phyloP scores from a whole-genome alignment of 2,329 filamentous ascomycete genomes.

The Colletotrichum chrysophilum region DNA sequence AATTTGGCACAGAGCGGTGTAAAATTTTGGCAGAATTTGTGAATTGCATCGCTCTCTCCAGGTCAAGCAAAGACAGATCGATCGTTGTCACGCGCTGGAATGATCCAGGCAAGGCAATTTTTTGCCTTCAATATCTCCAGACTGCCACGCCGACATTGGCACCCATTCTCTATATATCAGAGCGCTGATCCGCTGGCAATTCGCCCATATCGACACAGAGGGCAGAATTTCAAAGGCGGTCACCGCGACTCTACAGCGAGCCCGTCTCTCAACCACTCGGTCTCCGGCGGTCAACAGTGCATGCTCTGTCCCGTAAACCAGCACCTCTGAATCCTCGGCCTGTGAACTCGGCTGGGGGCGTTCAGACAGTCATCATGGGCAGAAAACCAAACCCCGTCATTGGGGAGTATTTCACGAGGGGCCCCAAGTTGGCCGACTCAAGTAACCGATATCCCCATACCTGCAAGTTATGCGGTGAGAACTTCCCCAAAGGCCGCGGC shows the following conservation, averaged over 20 bases:
- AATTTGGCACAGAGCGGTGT: constrained; percentile 34
- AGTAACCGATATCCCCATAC: constrained; percentile 93
- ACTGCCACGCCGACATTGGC: neutral
- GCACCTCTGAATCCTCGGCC: neutral
- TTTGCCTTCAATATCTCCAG: neutral
- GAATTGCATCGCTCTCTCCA: constrained; percentile 18
- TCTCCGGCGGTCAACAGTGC: neutral
- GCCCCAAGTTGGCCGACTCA: constrained; percentile 84
- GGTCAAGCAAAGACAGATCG: constrained; percentile 2
- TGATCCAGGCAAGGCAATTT: constrained; percentile 14
- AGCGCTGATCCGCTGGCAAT: constrained; percentile 9
- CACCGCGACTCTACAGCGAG: constrained; percentile 3
- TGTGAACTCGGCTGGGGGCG: neutral
- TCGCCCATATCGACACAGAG: neutral
- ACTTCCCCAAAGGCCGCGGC: constrained; percentile 87
- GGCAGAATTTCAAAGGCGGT: constrained; percentile 22
- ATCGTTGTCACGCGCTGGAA: constrained; percentile 1
- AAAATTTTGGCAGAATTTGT: constrained; percentile 47
- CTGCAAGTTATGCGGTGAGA: constrained; percentile 86
- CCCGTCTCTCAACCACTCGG: neutral
- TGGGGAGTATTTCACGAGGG: constrained; percentile 86
- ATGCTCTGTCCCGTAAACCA: neutral
- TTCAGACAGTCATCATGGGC: constrained; percentile 63
- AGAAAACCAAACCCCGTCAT: constrained; percentile 85
- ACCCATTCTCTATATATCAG: neutral